phyloP scores from a whole-genome alignment of 2,329 filamentous ascomycete species.

The Lachnellula suecica region DNA sequence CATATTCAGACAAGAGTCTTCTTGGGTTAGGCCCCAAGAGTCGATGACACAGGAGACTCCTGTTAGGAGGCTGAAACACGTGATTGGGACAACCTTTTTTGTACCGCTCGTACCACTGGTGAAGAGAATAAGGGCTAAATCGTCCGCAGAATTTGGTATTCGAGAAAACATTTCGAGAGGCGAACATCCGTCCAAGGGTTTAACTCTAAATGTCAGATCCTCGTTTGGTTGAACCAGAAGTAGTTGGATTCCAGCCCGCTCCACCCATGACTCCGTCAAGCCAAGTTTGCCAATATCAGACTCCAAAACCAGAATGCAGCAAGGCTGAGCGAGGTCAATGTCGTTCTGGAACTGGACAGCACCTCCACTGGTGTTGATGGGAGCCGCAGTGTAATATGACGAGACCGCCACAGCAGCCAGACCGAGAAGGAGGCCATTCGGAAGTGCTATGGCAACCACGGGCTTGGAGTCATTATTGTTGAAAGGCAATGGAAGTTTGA shows the following conservation, averaged over 20 bases:
- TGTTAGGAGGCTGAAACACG: conserved; percentile 47
- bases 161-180: conserved; percentile 1
- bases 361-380: conserved; percentile 49
- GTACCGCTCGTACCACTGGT: conserved; percentile 57
- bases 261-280: conserved; percentile 35
- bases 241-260: conserved; percentile 37
- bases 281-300: conserved; percentile 41
- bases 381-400: conserved; percentile 50
- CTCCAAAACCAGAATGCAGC: conserved; percentile 44
- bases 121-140: conserved; percentile 52
- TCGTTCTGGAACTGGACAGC: conserved; percentile 51
- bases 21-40: conserved; percentile 48
- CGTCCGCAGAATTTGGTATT: conserved; percentile 42
- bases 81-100: conserved; percentile 58
- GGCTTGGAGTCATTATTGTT: too few species aligned
- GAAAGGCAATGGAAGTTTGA: too few species aligned
- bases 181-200: conserved; percentile 9
- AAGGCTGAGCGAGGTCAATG: conserved; percentile 45
- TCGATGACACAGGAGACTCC: conserved; percentile 53
- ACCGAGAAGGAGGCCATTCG: conserved; percentile 54
- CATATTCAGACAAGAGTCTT: conserved; percentile 56
- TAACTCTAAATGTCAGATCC: conserved; percentile 38
- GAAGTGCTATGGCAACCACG: too few species aligned
- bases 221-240: conserved; percentile 39
- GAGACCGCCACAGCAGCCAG: conserved; percentile 48